Percentiles rank a stretch among this genome's conserved stretches.
Evolutionary conservation across 768 basidiomycete species (phyloP).

Genomic region (Pleurotus eryngii): DNA sequence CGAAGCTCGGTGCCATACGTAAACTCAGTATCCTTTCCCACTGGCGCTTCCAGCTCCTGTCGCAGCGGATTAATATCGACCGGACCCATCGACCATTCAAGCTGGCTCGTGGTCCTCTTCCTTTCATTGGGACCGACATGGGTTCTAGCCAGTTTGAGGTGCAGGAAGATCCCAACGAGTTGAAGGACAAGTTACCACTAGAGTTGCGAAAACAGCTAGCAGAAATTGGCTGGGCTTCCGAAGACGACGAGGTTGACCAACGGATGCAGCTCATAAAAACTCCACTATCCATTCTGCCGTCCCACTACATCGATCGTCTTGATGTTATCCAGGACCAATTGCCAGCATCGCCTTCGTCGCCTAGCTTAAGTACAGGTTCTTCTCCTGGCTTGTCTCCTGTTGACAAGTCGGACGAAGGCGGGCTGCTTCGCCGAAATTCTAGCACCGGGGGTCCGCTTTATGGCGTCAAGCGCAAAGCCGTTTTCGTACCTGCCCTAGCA

Average conservation of each 20-base stretch:
- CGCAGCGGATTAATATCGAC: constrained; percentile 59
- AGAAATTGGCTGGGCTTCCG: constrained; percentile 74
- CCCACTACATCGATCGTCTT: constrained; percentile 50
- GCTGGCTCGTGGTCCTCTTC: constrained; percentile 62
- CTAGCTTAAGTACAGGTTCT: constrained; percentile 27
- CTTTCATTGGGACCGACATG: constrained; percentile 74
- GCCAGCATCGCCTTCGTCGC: constrained; percentile 23
- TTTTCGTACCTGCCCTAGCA: constrained; percentile 64
- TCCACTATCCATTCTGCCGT: constrained; percentile 65
- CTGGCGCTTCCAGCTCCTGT: constrained; percentile 68
- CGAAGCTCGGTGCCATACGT: constrained; percentile 49
- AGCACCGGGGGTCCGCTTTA: constrained; percentile 43
- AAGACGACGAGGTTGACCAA: constrained; percentile 51
- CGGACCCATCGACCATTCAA: constrained; percentile 67
- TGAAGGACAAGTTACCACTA: constrained; percentile 52
- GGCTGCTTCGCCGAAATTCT: constrained; percentile 50
- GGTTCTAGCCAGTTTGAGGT: constrained; percentile 59
- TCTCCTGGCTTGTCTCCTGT: constrained; percentile 21
- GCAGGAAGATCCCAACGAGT: constrained; percentile 48
- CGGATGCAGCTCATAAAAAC: constrained; percentile 56
- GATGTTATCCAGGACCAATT: constrained; percentile 29
- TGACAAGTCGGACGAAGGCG: constrained; percentile 24
- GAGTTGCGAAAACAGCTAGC: constrained; percentile 64
- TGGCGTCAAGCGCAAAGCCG: constrained; percentile 54
- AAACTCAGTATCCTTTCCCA: constrained; percentile 56